Conservation (phyloP, 106 monocot species). For the Vanilla planifolia region DNA sequence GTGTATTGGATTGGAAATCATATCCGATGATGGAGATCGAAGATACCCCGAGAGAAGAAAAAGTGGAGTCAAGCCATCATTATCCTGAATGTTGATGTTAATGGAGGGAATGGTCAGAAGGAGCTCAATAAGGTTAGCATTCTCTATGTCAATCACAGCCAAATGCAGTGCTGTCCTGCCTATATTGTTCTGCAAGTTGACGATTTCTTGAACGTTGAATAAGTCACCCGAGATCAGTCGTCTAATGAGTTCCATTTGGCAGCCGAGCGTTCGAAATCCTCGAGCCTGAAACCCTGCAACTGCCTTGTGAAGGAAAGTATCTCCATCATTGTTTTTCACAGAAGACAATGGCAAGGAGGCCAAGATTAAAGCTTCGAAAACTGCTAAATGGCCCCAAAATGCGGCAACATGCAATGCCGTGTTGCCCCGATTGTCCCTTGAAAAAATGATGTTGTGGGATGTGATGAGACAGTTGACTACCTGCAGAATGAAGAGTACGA, state of each 20-base stretch:
- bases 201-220: slow-evolving; percentile 33
- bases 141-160: slow-evolving; percentile 57
- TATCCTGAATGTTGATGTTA: slow-evolving; percentile 58
- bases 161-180: slow-evolving; percentile 81
- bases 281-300: slow-evolving; percentile 64
- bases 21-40: slow-evolving; percentile 49
- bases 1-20: slow-evolving; percentile 40
- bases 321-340: slow-evolving; percentile 49
- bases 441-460: slow-evolving; percentile 47
- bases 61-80: slow-evolving; percentile 69
- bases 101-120: slow-evolving; percentile 51
- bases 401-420: slow-evolving; percentile 86
- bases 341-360: slow-evolving; percentile 34
- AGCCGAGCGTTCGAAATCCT: slow-evolving; percentile 72
- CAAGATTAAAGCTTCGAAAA: slow-evolving; percentile 38
- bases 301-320: slow-evolving; percentile 84
- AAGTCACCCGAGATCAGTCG: slow-evolving; percentile 29
- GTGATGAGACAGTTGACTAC: slow-evolving; percentile 53
- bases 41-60: slow-evolving; percentile 53
- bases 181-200: slow-evolving; percentile 57
- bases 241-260: slow-evolving; percentile 76
- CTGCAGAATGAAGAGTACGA: slow-evolving; percentile 23
- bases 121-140: slow-evolving; percentile 59
- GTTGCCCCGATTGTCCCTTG: slow-evolving; percentile 66
- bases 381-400: slow-evolving; percentile 50